Evolutionary conservation across 208 protist genomes (phyloP).

Genomic region (Trichomonas tenax): DNA sequence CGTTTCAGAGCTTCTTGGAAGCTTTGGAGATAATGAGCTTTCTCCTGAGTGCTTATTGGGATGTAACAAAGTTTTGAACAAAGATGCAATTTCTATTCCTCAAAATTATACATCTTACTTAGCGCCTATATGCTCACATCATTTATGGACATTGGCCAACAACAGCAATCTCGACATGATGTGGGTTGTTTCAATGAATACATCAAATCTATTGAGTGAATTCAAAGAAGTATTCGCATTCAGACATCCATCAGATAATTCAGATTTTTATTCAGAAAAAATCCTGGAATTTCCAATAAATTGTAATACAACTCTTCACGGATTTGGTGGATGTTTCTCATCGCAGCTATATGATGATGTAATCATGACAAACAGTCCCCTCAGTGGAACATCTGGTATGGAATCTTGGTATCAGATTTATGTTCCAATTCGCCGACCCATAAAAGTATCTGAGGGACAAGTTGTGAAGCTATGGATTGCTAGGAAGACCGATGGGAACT

Average conservation of each 20-base stretch:
- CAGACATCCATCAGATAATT: not conserved
- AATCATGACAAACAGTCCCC: not conserved
- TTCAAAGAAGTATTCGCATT: not conserved
- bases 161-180: not conserved
- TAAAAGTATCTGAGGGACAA: not conserved
- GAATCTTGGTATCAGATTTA: not conserved
- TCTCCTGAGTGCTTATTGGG: not conserved
- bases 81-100: not conserved
- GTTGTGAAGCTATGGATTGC: not conserved
- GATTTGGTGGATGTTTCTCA: not conserved
- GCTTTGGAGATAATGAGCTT: conserved; percentile 11
- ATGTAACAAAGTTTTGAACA: not conserved
- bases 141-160: not conserved
- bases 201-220: not conserved
- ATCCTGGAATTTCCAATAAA: not conserved
- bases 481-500: not conserved
- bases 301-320: not conserved
- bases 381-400: not conserved
- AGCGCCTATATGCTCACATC: not conserved
- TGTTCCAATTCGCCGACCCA: not conserved
- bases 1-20: not conserved
- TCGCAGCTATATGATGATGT: not conserved
- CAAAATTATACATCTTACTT: not conserved
- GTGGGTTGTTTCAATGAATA: not conserved
- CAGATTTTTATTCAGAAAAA: not conserved